Conservation (phyloP, 306 rosid species). For the Castanea sativa region DNA sequence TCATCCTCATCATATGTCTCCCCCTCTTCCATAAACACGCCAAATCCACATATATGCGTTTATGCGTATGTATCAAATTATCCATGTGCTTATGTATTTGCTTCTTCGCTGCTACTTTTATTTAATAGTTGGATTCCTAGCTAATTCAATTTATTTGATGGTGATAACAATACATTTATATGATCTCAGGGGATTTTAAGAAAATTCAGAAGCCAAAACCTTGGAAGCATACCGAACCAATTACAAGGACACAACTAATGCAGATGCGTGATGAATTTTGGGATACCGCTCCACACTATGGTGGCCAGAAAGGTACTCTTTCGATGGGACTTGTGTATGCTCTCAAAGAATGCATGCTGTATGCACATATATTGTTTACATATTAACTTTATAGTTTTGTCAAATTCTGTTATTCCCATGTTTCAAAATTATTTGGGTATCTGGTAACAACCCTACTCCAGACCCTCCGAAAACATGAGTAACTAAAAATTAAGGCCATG, state of each 20-base stretch:
- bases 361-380: not conserved
- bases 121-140: not conserved
- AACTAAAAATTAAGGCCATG: not conserved
- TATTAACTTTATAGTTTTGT: not conserved
- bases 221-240: conserved; percentile 29
- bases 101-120: not conserved
- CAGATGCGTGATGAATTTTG: conserved; percentile 34
- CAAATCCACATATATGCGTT: too few species aligned
- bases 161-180: not conserved
- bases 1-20: too few species aligned
- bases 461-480: not conserved
- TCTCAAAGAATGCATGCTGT: not conserved
- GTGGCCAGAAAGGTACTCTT: conserved; percentile 22
- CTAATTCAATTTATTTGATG: not conserved
- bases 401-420: not conserved
- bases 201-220: conserved; percentile 24
- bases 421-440: not conserved
- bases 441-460: not conserved
- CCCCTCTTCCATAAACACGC: too few species aligned
- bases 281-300: conserved; percentile 34
- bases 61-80: not conserved
- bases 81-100: not conserved
- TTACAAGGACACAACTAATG: conserved; percentile 15
- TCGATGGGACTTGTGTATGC: not conserved
- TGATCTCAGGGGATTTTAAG: conserved; percentile 4